phyloP scores from a whole-genome alignment of 1,284 basidiomycete species.

The Trichosporon sp. region DNA sequence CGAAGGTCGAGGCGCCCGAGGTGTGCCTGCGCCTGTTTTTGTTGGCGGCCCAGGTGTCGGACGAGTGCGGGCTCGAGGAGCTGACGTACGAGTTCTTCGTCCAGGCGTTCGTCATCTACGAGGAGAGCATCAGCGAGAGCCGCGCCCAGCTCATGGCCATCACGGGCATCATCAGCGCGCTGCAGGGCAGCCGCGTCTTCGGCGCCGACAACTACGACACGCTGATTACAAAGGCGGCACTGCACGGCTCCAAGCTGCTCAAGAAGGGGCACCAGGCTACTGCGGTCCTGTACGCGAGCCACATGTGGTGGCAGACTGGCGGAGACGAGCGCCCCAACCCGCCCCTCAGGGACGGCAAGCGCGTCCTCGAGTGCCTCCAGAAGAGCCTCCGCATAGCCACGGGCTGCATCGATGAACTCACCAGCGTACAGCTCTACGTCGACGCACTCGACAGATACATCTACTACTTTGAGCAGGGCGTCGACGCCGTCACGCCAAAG shows the following conservation, averaged over 20 bases:
- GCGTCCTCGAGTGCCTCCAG: constrained; percentile 88
- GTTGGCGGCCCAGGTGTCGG: constrained; percentile 85
- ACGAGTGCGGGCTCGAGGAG: constrained; percentile 87
- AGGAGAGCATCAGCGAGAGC: constrained; percentile 88
- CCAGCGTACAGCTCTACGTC: constrained; percentile 86
- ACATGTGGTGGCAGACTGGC: constrained; percentile 91
- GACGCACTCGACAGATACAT: constrained; percentile 87
- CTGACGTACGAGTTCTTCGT: constrained; percentile 93
- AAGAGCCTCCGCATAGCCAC: constrained; percentile 89
- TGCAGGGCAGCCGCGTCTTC: constrained; percentile 79
- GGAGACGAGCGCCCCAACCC: constrained; percentile 42
- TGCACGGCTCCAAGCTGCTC: constrained; percentile 85
- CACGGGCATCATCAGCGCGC: constrained; percentile 78
- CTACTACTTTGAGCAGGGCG: constrained; percentile 86
- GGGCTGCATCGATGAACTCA: constrained; percentile 87
- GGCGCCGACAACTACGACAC: constrained; percentile 90
- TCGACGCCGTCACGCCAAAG: constrained; percentile 84
- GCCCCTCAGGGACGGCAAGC: constrained; percentile 86
- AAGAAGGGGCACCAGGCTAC: constrained; percentile 96
- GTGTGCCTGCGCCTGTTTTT: constrained; percentile 86
- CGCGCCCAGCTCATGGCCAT: constrained; percentile 89
- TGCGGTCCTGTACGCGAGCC: constrained; percentile 87
- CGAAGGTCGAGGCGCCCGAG: constrained; percentile 81
- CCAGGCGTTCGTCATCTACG: constrained; percentile 90
- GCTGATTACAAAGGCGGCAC: constrained; percentile 86